phyloP scores from a whole-genome alignment of 73 alveolate genomes.

The Paramecium primaurelia region DNA sequence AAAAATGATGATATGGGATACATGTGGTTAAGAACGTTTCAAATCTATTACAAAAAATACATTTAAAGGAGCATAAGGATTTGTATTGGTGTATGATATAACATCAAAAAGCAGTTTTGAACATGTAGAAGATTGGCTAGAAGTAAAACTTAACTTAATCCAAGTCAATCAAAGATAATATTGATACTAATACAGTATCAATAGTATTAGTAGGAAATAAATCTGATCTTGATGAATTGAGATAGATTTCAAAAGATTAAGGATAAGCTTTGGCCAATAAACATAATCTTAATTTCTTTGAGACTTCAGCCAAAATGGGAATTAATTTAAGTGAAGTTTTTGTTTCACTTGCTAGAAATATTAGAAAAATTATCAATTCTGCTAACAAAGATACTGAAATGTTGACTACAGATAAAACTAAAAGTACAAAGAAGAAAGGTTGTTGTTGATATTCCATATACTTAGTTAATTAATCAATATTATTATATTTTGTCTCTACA shows the following conservation, averaged over 20 bases:
- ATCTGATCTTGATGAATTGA: neutral
- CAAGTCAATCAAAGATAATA: conserved; percentile 28
- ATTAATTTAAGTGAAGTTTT: neutral
- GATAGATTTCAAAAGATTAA: neutral
- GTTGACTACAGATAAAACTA: neutral
- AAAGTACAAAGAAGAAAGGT: neutral
- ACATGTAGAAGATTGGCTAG: neutral
- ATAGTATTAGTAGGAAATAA: neutral
- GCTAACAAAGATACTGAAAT: neutral
- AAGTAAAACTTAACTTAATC: neutral
- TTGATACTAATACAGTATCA: neutral
- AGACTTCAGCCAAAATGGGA: conserved; percentile 7
- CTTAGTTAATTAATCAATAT: neutral
- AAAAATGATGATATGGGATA: conserved; percentile 35
- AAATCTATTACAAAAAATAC: conserved; percentile 17
- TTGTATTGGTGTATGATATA: conserved; percentile 7
- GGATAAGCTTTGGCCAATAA: neutral
- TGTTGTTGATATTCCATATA: neutral
- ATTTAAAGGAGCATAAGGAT: conserved; percentile 38
- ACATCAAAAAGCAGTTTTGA: neutral
- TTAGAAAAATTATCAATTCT: neutral
- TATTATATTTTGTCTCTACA: neutral
- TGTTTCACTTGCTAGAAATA: neutral
- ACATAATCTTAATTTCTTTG: neutral
- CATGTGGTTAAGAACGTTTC: neutral